Percentiles rank a stretch among this genome's conserved stretches.
Evolutionary conservation across 805 yeast species (phyloP).

Genomic region (Saccharomycopsis amapae): DNA sequence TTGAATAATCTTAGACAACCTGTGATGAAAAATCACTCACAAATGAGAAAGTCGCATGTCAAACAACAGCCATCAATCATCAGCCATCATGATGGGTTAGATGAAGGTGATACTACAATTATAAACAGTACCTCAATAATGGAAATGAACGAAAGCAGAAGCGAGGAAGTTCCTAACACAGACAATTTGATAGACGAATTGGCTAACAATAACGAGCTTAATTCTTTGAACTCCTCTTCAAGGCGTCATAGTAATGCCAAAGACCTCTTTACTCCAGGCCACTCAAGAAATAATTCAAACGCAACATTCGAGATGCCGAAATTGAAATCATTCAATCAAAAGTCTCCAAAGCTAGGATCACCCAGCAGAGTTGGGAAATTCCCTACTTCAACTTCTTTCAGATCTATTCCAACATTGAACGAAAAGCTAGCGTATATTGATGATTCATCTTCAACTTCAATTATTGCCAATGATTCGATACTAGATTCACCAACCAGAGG

Average conservation of each 20-base stretch:
- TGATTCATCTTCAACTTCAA: neutral
- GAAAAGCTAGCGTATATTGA: slow-evolving; percentile 20
- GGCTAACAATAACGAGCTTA: neutral
- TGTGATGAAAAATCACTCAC: no score
- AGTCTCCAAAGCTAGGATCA: slow-evolving; percentile 18
- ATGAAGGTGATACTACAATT: slow-evolving; percentile 23
- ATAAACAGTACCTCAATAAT: slow-evolving; percentile 19
- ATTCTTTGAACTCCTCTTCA: neutral
- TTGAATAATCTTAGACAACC: neutral
- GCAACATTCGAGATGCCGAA: slow-evolving; percentile 19
- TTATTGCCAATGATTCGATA: neutral
- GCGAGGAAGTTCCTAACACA: slow-evolving; percentile 9
- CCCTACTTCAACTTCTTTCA: slow-evolving; percentile 11
- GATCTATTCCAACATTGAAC: slow-evolving; percentile 18
- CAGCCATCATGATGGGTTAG: slow-evolving; percentile 12
- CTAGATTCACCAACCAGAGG: slow-evolving; percentile 7
- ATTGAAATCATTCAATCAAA: slow-evolving; percentile 17
- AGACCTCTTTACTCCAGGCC: slow-evolving; percentile 7
- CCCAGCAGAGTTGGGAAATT: slow-evolving; percentile 17
- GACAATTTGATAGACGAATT: slow-evolving; percentile 19
- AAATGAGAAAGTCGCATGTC: no score
- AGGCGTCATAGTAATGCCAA: no score
- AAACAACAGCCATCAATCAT: no score
- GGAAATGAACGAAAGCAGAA: slow-evolving; percentile 9
- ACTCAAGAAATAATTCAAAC: slow-evolving; percentile 8